phyloP scores from a whole-genome alignment of 2,329 filamentous ascomycete species.

The Pseudogymnoascus verrucosus region DNA sequence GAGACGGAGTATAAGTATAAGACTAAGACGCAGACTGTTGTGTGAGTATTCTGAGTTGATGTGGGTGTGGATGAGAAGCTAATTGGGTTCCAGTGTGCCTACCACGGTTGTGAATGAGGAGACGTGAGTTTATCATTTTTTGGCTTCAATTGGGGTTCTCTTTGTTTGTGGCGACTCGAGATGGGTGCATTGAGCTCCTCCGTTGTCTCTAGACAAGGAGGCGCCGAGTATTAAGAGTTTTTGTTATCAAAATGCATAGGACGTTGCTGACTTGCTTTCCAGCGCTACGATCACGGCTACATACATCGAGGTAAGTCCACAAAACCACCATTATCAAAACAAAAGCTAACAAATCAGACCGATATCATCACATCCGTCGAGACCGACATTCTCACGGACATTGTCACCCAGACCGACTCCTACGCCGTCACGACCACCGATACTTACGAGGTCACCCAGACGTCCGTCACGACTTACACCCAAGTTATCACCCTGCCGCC shows the following conservation, averaged over 20 bases:
- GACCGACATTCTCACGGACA: neutral
- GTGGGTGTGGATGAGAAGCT: neutral
- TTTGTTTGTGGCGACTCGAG: neutral
- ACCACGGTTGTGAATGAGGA: neutral
- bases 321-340: neutral
- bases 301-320: neutral
- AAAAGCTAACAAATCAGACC: neutral
- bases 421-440: neutral
- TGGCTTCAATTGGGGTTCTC: neutral
- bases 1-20: neutral
- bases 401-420: neutral
- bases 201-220: neutral
- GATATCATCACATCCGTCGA: neutral
- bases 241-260: neutral
- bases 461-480: conserved; percentile 1
- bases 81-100: neutral
- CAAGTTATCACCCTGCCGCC: neutral
- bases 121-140: neutral
- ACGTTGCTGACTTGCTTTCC: neutral
- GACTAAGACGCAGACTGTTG: neutral
- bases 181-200: neutral
- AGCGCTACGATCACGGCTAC: neutral
- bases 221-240: neutral
- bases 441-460: neutral
- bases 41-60: neutral